phyloP scores from a whole-genome alignment of 345 rosid species.

The Nephelium lappaceum region DNA sequence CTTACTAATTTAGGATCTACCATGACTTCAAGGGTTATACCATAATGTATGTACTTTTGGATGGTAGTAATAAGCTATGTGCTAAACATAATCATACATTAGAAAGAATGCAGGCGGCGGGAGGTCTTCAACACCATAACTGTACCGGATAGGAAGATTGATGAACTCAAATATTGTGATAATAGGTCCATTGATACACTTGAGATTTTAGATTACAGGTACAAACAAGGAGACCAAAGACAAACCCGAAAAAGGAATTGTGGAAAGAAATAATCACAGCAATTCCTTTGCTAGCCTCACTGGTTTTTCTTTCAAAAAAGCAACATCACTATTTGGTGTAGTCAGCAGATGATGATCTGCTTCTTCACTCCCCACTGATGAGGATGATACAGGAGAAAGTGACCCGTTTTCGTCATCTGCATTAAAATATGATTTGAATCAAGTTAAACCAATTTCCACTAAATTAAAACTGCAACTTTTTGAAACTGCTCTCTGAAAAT shows the following conservation, averaged over 20 bases:
- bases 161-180: neutral
- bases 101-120: constrained; percentile 6
- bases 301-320: constrained; percentile 67
- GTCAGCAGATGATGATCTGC: constrained; percentile 70
- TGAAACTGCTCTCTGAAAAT: neutral
- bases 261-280: constrained; percentile 22
- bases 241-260: constrained; percentile 14
- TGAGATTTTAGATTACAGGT: constrained; percentile 16
- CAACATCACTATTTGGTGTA: constrained; percentile 58
- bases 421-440: constrained; percentile 11
- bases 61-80: constrained; percentile 13
- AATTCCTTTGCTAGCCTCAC: constrained; percentile 66
- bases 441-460: constrained; percentile 3
- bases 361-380: constrained; percentile 61
- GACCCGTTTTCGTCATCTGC: constrained; percentile 57
- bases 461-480: neutral
- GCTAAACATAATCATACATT: constrained; percentile 14
- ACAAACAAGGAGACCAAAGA: constrained; percentile 20
- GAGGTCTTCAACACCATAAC: constrained; percentile 14
- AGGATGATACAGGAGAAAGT: constrained; percentile 62
- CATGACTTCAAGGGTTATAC: constrained; percentile 11
- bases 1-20: constrained; percentile 12
- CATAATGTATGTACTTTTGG: constrained; percentile 4
- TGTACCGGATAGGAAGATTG: neutral
- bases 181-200: constrained; percentile 2